Conservation (phyloP, 1,139 yeast species). For the Suhomyces yuchorum region DNA sequence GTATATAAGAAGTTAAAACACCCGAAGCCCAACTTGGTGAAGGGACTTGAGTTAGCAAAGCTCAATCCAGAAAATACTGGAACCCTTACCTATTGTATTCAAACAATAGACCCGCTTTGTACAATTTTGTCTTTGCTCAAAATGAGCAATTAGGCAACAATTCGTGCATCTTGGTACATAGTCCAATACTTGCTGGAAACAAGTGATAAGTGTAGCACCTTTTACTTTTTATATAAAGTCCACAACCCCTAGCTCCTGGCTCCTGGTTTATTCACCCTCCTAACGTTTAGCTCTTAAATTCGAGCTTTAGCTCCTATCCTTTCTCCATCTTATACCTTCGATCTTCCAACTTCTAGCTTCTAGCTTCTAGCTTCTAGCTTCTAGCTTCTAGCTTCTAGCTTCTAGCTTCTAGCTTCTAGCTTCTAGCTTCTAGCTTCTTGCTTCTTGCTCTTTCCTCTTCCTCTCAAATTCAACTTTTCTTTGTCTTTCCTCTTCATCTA, state of each 20-base stretch:
- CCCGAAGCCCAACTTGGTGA: not conserved
- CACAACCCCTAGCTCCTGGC: not conserved
- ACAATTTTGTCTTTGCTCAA: not conserved
- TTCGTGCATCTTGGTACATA: not conserved
- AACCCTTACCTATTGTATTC: not conserved
- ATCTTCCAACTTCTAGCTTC: too few species aligned
- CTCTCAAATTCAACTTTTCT: slow-evolving; percentile 25
- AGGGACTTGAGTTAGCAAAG: not conserved
- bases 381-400: not conserved
- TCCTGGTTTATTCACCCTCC: too few species aligned
- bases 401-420: not conserved
- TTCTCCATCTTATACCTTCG: too few species aligned
- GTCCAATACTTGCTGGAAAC: not conserved
- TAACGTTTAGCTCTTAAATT: too few species aligned
- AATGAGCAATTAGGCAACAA: not conserved
- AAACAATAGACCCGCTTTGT: not conserved
- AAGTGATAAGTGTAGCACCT: not conserved
- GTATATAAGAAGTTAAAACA: not conserved
- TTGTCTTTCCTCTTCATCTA: slow-evolving; percentile 66
- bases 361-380: too few species aligned
- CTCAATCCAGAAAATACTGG: not conserved
- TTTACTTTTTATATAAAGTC: not conserved
- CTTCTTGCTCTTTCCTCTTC: slow-evolving; percentile 7
- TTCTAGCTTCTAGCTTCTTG: slow-evolving; percentile 1
- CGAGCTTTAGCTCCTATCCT: too few species aligned